A percentile compares a stretch with the other conserved stretches of the same genome.
Conservation (phyloP, 768 basidiomycete genomes). For the Kwoniella pini region DNA sequence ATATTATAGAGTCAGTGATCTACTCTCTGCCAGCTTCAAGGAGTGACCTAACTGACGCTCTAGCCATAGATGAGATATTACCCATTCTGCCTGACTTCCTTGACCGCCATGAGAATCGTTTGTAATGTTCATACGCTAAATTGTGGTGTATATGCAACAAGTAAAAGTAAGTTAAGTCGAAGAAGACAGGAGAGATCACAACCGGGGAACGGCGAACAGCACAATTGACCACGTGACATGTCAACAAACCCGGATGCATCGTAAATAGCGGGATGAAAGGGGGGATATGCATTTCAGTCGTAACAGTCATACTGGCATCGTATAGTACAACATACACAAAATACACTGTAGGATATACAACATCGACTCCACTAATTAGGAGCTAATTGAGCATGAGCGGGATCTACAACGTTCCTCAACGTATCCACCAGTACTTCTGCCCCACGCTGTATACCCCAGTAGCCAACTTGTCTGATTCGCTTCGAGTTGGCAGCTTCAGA, state of each 20-base stretch:
- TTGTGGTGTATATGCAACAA: no score
- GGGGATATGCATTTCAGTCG: not conserved
- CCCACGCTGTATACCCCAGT: slow-evolving; percentile 94
- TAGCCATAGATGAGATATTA: slow-evolving; percentile 53
- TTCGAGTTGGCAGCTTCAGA: slow-evolving; percentile 73
- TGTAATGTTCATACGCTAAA: no score
- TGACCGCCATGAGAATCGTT: not conserved
- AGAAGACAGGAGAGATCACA: no score
- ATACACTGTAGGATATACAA: no score
- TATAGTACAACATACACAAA: not conserved
- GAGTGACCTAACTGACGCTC: slow-evolving; percentile 42
- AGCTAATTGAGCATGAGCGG: slow-evolving; percentile 46
- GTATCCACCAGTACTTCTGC: slow-evolving; percentile 81
- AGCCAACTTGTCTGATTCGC: slow-evolving; percentile 81
- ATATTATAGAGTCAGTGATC: not conserved
- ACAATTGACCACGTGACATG: slow-evolving; percentile 8
- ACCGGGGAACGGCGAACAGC: no score
- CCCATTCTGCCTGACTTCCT: slow-evolving; percentile 32
- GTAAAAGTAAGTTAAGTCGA: no score
- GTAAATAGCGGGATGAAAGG: no score
- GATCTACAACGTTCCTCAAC: slow-evolving; percentile 74
- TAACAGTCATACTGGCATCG: not conserved
- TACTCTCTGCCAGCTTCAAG: not conserved
- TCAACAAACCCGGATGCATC: not conserved
- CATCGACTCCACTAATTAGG: not conserved